These are phyloP conservation scores for Pseudovirgaria hyperparasitica DNA, from an alignment of 2,329 filamentous ascomycete species.

Conservation along the genomic window DNA sequence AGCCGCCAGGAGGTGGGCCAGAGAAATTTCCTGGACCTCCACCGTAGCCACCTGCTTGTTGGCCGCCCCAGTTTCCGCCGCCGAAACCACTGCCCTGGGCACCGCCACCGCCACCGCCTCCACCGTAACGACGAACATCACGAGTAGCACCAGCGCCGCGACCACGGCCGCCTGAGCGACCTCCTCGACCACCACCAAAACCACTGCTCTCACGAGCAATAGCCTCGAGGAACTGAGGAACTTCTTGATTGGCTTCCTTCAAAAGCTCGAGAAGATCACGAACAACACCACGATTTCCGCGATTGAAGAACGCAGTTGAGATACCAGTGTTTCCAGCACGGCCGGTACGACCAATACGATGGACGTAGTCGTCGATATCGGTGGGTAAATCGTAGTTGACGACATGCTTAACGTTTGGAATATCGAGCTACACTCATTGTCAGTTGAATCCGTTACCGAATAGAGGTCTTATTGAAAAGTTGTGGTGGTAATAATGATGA, in stretches of 20 bases:
- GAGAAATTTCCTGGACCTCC: conserved; percentile 22
- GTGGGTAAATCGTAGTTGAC: conserved; percentile 99
- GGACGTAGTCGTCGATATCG: conserved; percentile 97
- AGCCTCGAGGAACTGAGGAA: conserved; percentile 87
- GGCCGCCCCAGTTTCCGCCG: conserved; percentile 26
- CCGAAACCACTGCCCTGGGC: conserved; percentile 32
- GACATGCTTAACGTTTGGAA: conserved; percentile 80
- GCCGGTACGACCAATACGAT: conserved; percentile 98
- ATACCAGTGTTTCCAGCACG: conserved; percentile 99
- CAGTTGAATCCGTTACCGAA: conserved; percentile 1
- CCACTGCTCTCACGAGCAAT: conserved; percentile 87
- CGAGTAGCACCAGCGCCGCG: conserved; percentile 70
- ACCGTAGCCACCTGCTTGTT: conserved; percentile 15
- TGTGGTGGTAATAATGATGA: background rate
- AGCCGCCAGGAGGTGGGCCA: conserved; percentile 22
- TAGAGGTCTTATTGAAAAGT: background rate
- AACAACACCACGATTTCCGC: conserved; percentile 94
- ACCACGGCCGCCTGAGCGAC: conserved; percentile 53
- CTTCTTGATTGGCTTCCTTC: conserved; percentile 97
- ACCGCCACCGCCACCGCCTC: conserved; percentile 46
- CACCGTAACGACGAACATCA: conserved; percentile 59
- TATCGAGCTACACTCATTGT: conserved; percentile 52
- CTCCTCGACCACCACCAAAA: conserved; percentile 58
- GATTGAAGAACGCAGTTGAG: conserved; percentile 98
- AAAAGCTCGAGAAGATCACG: conserved; percentile 93